Evolutionary conservation across 2,329 filamentous ascomycete genomes (phyloP).

Genomic region (Diaporthe sp.): DNA sequence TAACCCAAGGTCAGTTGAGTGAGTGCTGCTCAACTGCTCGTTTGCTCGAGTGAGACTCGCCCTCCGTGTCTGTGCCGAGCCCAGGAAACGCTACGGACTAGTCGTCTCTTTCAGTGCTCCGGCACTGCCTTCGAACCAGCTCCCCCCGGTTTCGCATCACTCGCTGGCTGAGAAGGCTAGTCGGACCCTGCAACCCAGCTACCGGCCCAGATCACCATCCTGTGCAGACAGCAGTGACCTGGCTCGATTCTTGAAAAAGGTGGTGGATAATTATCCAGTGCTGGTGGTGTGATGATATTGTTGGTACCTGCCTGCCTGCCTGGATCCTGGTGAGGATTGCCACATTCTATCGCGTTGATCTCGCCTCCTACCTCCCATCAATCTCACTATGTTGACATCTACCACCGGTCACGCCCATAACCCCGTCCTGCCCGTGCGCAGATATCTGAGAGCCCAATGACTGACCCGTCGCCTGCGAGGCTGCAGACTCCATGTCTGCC

Average conservation of each 20-base stretch:
- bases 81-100: background rate
- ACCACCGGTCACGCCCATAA: too few relatives aligned
- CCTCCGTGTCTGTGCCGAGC: background rate
- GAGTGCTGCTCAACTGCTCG: constrained; percentile 1
- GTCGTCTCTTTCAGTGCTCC: background rate
- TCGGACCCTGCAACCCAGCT: background rate
- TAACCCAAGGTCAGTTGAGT: background rate
- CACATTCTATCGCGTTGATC: background rate
- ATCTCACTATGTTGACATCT: background rate
- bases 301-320: background rate
- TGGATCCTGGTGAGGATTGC: background rate
- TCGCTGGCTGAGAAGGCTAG: background rate
- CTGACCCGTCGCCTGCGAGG: constrained; percentile 2
- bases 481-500: constrained; percentile 17
- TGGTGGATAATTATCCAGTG: background rate
- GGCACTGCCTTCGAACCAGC: background rate
- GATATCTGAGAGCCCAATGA: background rate
- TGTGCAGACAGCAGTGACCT: background rate
- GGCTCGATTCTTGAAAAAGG: background rate
- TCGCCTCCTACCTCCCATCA: background rate
- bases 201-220: background rate
- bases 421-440: background rate
- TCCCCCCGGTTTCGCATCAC: background rate
- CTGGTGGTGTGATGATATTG: background rate
- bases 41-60: background rate